phyloP scores from a whole-genome alignment of 108 stramenopile species.

The Fistulifera pelliculosa region DNA sequence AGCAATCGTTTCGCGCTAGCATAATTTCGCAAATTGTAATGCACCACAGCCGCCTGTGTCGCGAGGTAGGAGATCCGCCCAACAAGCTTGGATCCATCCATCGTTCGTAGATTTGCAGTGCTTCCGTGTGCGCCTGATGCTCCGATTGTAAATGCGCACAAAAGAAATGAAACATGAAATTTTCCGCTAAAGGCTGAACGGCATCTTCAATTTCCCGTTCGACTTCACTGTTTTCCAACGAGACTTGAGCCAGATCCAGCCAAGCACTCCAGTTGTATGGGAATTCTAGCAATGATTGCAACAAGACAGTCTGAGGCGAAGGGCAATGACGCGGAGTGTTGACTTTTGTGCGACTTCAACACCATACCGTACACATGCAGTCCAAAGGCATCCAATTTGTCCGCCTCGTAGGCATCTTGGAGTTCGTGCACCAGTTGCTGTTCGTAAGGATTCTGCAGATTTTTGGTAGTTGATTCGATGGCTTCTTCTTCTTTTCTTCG shows the following conservation, averaged over 20 bases:
- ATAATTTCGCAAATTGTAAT: slow-evolving; percentile 88
- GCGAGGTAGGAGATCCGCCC: slow-evolving; percentile 65
- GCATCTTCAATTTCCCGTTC: slow-evolving; percentile 50
- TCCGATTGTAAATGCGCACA: slow-evolving; percentile 84
- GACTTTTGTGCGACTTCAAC: slow-evolving; percentile 30
- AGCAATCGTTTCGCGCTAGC: slow-evolving; percentile 83
- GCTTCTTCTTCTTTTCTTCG: slow-evolving; percentile 78
- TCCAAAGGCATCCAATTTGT: slow-evolving; percentile 80
- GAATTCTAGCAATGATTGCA: slow-evolving; percentile 61
- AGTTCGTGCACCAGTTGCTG: slow-evolving; percentile 71
- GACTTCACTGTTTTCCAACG: slow-evolving; percentile 46
- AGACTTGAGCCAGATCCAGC: slow-evolving; percentile 82
- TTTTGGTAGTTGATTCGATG: slow-evolving; percentile 24
- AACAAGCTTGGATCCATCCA: slow-evolving; percentile 53
- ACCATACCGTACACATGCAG: slow-evolving; percentile 85
- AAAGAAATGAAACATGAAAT: slow-evolving; percentile 79
- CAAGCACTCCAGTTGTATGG: slow-evolving; percentile 95
- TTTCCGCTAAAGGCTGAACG: slow-evolving; percentile 30
- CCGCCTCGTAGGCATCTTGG: slow-evolving; percentile 19
- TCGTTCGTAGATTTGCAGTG: slow-evolving; percentile 53
- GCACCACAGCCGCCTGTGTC: slow-evolving; percentile 69
- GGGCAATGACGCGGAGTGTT: slow-evolving; percentile 10
- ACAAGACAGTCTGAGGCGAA: slow-evolving; percentile 52
- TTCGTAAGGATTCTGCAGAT: slow-evolving; percentile 45
- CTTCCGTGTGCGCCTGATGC: slow-evolving; percentile 77